Evolutionary conservation across 2,329 filamentous ascomycete species (phyloP).

Genomic region (Colletotrichum sp.): DNA sequence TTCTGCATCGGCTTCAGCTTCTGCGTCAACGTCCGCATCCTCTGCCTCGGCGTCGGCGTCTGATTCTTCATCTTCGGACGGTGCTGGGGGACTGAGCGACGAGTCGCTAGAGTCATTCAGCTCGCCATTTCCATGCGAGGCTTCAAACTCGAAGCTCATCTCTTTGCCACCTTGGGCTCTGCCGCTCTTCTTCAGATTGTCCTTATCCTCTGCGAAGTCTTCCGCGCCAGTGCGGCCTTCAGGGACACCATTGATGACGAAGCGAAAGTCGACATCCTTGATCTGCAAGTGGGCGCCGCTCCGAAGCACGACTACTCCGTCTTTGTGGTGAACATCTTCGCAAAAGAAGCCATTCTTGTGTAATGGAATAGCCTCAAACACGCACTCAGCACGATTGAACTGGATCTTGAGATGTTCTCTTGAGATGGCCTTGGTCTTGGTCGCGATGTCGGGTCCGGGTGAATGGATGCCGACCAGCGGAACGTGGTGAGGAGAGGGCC

Average conservation of each 20-base stretch:
- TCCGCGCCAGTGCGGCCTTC: conserved; percentile 64
- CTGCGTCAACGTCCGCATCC: conserved; percentile 28
- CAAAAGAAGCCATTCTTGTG: conserved; percentile 74
- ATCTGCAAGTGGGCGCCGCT: conserved; percentile 74
- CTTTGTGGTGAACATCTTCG: conserved; percentile 63
- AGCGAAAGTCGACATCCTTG: conserved; percentile 71
- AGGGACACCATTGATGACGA: conserved; percentile 70
- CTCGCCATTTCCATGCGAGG: conserved; percentile 61
- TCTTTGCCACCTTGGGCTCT: conserved; percentile 66
- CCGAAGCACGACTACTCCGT: conserved; percentile 60
- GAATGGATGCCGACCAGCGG: conserved; percentile 78
- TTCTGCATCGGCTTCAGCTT: conserved; percentile 19
- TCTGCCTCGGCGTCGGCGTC: conserved; percentile 28
- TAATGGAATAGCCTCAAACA: conserved; percentile 68
- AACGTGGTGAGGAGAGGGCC: conserved; percentile 65
- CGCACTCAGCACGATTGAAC: conserved; percentile 66
- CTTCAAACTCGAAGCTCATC: conserved; percentile 78
- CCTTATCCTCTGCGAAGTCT: conserved; percentile 56
- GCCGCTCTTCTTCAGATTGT: conserved; percentile 51
- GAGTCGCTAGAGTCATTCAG: conserved; percentile 60
- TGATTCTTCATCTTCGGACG: conserved; percentile 40
- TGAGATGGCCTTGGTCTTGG: conserved; percentile 75
- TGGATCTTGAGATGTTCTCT: conserved; percentile 75
- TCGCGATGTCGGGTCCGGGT: conserved; percentile 63
- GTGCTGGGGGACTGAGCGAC: conserved; percentile 47